phyloP scores from a whole-genome alignment of 495 filamentous ascomycete species.

The Penicillium cataractarum region DNA sequence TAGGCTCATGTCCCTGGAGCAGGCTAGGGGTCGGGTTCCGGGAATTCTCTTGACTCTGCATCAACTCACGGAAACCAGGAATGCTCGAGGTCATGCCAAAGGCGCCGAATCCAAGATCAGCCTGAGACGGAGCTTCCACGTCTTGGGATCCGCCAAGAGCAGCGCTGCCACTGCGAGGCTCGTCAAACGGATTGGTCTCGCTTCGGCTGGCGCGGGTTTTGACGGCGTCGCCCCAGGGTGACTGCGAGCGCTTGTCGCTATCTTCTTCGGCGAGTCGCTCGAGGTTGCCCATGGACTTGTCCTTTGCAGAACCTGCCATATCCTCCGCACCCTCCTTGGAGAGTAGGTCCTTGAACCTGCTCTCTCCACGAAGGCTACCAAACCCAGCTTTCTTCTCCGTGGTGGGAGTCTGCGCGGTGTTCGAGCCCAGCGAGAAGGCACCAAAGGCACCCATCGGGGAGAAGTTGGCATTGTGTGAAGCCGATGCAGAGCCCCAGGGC shows the following conservation, averaged over 20 bases:
- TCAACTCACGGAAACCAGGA: slow-evolving; percentile 64
- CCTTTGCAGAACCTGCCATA: slow-evolving; percentile 51
- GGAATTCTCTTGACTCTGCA: slow-evolving; percentile 60
- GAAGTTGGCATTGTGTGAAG: slow-evolving; percentile 60
- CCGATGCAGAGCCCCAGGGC: slow-evolving; percentile 67
- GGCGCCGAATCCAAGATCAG: slow-evolving; percentile 57
- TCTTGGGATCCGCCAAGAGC: slow-evolving; percentile 79
- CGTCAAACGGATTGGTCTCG: slow-evolving; percentile 84
- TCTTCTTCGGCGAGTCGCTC: slow-evolving; percentile 58
- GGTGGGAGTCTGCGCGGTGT: slow-evolving; percentile 51
- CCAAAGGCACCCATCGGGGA: slow-evolving; percentile 86
- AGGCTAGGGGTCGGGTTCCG: slow-evolving; percentile 60
- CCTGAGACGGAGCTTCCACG: slow-evolving; percentile 59
- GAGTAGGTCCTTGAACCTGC: slow-evolving; percentile 81
- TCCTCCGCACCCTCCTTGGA: slow-evolving; percentile 77
- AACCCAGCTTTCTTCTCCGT: slow-evolving; percentile 71
- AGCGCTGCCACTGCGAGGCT: slow-evolving; percentile 72
- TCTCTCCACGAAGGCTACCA: slow-evolving; percentile 72
- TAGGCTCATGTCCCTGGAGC: slow-evolving; percentile 63
- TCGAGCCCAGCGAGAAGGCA: slow-evolving; percentile 69
- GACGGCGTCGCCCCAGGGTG: slow-evolving; percentile 57
- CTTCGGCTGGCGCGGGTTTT: slow-evolving; percentile 59
- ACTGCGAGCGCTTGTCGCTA: slow-evolving; percentile 45
- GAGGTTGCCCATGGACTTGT: slow-evolving; percentile 56
- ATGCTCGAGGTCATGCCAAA: slow-evolving; percentile 85